Conservation (phyloP, 495 filamentous ascomycete species). For the Neurospora sp. region DNA sequence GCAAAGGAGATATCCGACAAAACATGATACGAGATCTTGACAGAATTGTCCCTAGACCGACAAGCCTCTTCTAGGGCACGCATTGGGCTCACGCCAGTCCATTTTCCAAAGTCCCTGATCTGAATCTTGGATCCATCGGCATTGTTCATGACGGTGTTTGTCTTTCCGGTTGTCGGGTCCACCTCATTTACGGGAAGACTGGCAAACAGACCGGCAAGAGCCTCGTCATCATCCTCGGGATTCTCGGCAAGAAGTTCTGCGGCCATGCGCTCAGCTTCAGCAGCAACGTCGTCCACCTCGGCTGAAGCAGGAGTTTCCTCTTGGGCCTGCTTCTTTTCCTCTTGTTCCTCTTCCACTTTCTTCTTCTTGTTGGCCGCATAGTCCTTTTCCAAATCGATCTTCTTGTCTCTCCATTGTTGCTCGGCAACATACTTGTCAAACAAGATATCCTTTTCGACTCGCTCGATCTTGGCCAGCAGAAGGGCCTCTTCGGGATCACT, state of each 20-base stretch:
- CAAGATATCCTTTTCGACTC: conserved; percentile 73
- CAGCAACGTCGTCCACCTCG: conserved; percentile 37
- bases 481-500: conserved; percentile 46
- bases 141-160: conserved; percentile 39
- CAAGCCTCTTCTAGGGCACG: conserved; percentile 78
- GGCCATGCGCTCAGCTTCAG: conserved; percentile 41
- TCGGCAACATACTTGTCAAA: conserved; percentile 76
- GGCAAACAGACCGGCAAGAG: conserved; percentile 50
- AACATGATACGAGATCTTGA: conserved; percentile 53
- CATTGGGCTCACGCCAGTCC: conserved; percentile 58
- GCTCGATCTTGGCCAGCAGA: conserved; percentile 58
- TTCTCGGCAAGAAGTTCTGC: conserved; percentile 41
- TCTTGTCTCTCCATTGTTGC: conserved; percentile 57
- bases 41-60: conserved; percentile 63
- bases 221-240: conserved; percentile 43
- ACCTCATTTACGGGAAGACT: conserved; percentile 58
- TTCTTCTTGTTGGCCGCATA: conserved; percentile 32
- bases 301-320: conserved; percentile 11
- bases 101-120: conserved; percentile 77
- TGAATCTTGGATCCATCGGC: conserved; percentile 42
- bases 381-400: conserved; percentile 54
- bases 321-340: conserved; percentile 16
- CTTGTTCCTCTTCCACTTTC: conserved; percentile 21
- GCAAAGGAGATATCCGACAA: conserved; percentile 63
- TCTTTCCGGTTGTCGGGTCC: conserved; percentile 41